Conservation (phyloP, 2,329 filamentous ascomycete genomes). For the Calonectria multiphialidica region DNA sequence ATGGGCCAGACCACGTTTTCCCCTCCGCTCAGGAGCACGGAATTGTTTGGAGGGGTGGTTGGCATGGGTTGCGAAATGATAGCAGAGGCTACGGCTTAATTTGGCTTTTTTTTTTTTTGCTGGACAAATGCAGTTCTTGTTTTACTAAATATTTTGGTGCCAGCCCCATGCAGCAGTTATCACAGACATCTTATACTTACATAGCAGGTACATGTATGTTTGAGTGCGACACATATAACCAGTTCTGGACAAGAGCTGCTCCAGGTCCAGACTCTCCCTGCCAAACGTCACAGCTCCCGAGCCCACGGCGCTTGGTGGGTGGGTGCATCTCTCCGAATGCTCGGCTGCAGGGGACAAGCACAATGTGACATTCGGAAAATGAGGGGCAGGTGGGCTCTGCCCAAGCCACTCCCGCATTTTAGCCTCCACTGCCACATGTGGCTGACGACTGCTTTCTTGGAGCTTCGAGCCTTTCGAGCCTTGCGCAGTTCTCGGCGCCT, state of each 20-base stretch:
- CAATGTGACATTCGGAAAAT: constrained; percentile 18
- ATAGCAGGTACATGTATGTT: not conserved
- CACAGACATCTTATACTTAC: not conserved
- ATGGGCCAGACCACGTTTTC: constrained; percentile 22
- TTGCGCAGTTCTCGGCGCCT: constrained; percentile 35
- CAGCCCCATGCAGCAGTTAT: not conserved
- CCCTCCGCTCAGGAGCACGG: not conserved
- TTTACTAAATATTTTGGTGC: not conserved
- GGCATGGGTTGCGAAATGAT: not conserved
- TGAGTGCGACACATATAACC: not conserved
- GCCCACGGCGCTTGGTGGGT: not conserved
- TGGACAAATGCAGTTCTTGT: not conserved
- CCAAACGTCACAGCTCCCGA: constrained; percentile 15
- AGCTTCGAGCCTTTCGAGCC: constrained; percentile 25
- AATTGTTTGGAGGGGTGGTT: not conserved
- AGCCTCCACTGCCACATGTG: constrained; percentile 19
- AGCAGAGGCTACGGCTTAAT: not conserved
- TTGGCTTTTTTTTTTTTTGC: not conserved
- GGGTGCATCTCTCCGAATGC: constrained; percentile 24
- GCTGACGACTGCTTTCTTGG: not conserved
- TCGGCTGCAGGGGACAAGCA: constrained; percentile 19
- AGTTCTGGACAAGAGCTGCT: not conserved
- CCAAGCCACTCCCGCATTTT: constrained; percentile 41
- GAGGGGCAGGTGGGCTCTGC: constrained; percentile 25
- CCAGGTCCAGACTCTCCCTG: constrained; percentile 8